Evolutionary conservation across 345 rosid species (phyloP).

Genomic region (Citrus glauca): DNA sequence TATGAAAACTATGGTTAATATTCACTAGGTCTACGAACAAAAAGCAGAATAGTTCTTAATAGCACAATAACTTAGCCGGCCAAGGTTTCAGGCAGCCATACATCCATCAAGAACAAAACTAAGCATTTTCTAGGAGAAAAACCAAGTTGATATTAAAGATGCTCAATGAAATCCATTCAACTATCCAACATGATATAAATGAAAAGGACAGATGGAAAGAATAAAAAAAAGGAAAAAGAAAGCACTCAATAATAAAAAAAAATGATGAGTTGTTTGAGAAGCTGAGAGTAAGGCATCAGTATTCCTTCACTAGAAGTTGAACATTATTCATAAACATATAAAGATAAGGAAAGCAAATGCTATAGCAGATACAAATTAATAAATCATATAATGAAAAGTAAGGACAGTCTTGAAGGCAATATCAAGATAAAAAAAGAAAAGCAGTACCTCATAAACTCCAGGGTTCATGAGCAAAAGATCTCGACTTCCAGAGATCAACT

Average conservation of each 20-base stretch:
- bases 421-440: constrained; percentile 5
- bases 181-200: not conserved
- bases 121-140: not conserved
- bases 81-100: not conserved
- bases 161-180: not conserved
- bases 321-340: not conserved
- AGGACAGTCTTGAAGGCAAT: not conserved
- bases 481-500: constrained; percentile 86
- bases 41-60: not conserved
- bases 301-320: not conserved
- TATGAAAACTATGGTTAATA: not conserved
- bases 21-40: not conserved
- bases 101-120: not conserved
- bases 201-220: not conserved
- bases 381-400: constrained; percentile 2
- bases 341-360: constrained; percentile 8
- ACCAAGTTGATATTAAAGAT: not conserved
- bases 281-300: not conserved
- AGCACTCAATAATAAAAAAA: too few species aligned
- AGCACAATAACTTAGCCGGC: not conserved
- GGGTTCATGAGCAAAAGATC: constrained; percentile 96
- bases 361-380: not conserved
- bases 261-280: not conserved
- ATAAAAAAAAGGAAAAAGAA: not conserved
- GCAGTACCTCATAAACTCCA: constrained; percentile 77